Percentiles rank a stretch among this genome's conserved stretches.
Evolutionary conservation across 768 basidiomycete species (phyloP).

Genomic region (Kondoa subrosea): DNA sequence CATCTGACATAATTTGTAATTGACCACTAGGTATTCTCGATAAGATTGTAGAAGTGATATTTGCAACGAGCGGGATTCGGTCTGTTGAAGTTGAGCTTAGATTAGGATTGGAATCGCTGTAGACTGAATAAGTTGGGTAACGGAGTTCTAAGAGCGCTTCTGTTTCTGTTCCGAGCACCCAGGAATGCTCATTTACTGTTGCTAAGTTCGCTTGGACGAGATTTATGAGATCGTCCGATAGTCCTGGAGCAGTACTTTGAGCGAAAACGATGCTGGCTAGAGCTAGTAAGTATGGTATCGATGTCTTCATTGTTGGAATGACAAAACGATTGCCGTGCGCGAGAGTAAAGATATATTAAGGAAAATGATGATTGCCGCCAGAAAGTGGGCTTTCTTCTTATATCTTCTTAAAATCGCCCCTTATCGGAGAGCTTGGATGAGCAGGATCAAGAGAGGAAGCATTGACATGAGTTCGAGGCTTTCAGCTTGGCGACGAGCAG

Average conservation of each 20-base stretch:
- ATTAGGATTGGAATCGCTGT: too few species aligned
- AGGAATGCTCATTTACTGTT: neutral
- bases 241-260: neutral
- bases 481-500: too few species aligned
- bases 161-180: neutral
- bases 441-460: too few species aligned
- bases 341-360: too few species aligned
- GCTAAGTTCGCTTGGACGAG: neutral
- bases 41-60: neutral
- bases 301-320: neutral
- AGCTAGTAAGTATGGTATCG: neutral
- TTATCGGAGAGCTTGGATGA: too few species aligned
- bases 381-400: too few species aligned
- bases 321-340: too few species aligned
- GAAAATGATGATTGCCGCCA: too few species aligned
- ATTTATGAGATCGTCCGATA: neutral
- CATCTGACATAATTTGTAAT: slow-evolving; percentile 36
- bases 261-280: neutral
- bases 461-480: too few species aligned
- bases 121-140: too few species aligned
- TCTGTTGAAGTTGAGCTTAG: neutral
- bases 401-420: too few species aligned
- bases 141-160: too few species aligned
- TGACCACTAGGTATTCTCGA: neutral
- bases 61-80: neutral